Evolutionary conservation across 768 basidiomycete species (phyloP).

Genomic region (Cytidiella melzeri): DNA sequence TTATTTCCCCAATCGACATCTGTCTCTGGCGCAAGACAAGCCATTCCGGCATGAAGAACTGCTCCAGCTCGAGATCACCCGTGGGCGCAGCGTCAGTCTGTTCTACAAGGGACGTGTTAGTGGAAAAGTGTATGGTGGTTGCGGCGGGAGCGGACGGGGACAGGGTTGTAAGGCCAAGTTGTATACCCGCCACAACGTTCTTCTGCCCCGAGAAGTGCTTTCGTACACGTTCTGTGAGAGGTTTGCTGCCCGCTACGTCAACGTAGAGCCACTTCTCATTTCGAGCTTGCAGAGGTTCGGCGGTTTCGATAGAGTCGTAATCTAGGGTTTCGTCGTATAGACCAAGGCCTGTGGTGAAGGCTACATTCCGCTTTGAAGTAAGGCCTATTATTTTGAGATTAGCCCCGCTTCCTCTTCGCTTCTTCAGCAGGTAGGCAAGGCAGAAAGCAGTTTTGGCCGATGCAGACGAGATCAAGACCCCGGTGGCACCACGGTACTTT

Average conservation of each 20-base stretch:
- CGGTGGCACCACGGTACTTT: constrained; percentile 40
- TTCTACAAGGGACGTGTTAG: constrained; percentile 27
- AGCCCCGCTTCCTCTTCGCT: constrained; percentile 29
- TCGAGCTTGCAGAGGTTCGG: background rate
- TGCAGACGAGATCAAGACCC: constrained; percentile 59
- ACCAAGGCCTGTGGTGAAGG: constrained; percentile 47
- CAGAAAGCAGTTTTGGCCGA: constrained; percentile 72
- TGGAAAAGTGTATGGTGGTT: constrained; percentile 27
- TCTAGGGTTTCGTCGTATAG: constrained; percentile 53
- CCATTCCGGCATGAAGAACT: constrained; percentile 72
- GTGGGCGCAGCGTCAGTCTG: constrained; percentile 1
- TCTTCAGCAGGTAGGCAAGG: constrained; percentile 52
- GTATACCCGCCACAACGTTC: constrained; percentile 32
- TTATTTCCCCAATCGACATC: constrained; percentile 41
- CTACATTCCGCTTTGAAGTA: constrained; percentile 49
- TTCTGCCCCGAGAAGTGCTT: background rate
- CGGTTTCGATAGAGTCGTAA: constrained; percentile 39
- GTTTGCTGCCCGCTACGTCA: constrained; percentile 56
- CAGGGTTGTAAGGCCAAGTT: constrained; percentile 53
- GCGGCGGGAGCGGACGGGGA: constrained; percentile 35
- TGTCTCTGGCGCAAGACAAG: constrained; percentile 46
- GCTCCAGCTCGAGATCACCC: constrained; percentile 29
- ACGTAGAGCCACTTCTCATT: constrained; percentile 48
- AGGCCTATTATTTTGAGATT: constrained; percentile 45
- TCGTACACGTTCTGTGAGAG: constrained; percentile 39